Evolutionary conservation across 2,329 filamentous ascomycete species (phyloP), one percentile per base, ranked within the genome.

Genomic region (Fusarium hainanense): DNA sequence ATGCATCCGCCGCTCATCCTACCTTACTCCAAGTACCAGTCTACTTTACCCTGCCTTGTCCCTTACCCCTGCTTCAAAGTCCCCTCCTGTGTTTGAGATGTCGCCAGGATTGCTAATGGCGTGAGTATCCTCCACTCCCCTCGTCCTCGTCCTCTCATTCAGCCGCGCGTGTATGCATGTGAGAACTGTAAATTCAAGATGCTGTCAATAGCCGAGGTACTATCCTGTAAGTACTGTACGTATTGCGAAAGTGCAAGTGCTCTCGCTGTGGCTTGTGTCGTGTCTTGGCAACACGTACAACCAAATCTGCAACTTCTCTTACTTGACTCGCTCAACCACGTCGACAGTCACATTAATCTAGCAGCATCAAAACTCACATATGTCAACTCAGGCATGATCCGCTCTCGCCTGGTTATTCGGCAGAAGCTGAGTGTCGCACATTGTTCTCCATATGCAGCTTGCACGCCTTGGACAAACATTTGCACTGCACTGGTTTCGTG

Each of bases 151-250:
- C 59, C 42, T 37, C 25, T 47, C 51, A 16, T 55, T 54, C 67
- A 70, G 63, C 67, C 67, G 67, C 67, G 67, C 67, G 67, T 70
- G 63, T 70, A 70, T 69, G 62, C 63, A 70, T 55, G 66, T 58
- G 57, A 68, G 62, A 67, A 67, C 56, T 62, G 44, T 70, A 67
- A 58, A 54, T 48, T 28, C n/a, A 49, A 56, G 48, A 49, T 42
- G 13, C 34, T 55, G 48, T 63, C 40, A 40, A 37, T 63, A 63
- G 51, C 54, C 46, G 50, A 68, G 67, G 46, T 40, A 44, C 20
- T 41, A 12, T n/a, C 18, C 18, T n/a, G 34, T n/a, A 37, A n/a
- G 34, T 37, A 46, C 9, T 23, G 46, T 20, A 25, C 43, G 43
- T 32, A 34, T 34, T 32, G 40, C 32, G 18, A 27, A 20, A 43